Percentiles rank a stretch among this genome's conserved stretches.
These are phyloP conservation scores for Cryptosporidium sp. DNA, from an alignment of 169 alveolate genomes.

Conservation along the genomic window DNA sequence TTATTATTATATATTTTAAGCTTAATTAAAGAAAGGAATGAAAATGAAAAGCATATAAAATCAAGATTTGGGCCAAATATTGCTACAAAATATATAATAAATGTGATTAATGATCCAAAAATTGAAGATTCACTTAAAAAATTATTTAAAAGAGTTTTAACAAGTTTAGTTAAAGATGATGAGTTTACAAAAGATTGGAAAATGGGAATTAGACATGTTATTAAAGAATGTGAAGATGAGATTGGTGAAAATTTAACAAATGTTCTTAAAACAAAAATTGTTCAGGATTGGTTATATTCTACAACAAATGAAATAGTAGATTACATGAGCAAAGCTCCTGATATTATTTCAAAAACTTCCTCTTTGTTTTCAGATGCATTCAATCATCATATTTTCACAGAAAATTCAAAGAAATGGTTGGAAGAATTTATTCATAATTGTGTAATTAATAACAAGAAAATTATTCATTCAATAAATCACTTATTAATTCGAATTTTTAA, in stretches of 20 bases:
- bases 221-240: conserved; percentile 28
- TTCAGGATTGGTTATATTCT: conserved; percentile 70
- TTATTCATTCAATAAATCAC: conserved; percentile 19
- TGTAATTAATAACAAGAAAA: conserved; percentile 25
- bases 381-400: conserved; percentile 55
- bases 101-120: conserved; percentile 27
- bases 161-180: conserved; percentile 28
- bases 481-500: conserved; percentile 17
- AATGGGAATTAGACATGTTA: neutral
- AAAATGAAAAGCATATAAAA: neutral
- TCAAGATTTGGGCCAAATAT: neutral
- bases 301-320: conserved; percentile 59
- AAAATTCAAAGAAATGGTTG: conserved; percentile 56
- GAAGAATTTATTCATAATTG: conserved; percentile 37
- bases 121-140: conserved; percentile 53
- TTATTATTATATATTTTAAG: conserved; percentile 23
- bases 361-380: conserved; percentile 52
- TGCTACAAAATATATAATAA: conserved; percentile 8
- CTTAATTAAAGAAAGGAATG: conserved; percentile 12
- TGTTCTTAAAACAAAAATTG: conserved; percentile 36
- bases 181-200: conserved; percentile 58
- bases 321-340: conserved; percentile 59
- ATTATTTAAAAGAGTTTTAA: conserved; percentile 33
- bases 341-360: conserved; percentile 58
- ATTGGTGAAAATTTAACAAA: conserved; percentile 19